Evolutionary conservation across 345 rosid species (phyloP), one percentile per base, ranked within the genome.

Genomic region (Alliaria petiolata): DNA sequence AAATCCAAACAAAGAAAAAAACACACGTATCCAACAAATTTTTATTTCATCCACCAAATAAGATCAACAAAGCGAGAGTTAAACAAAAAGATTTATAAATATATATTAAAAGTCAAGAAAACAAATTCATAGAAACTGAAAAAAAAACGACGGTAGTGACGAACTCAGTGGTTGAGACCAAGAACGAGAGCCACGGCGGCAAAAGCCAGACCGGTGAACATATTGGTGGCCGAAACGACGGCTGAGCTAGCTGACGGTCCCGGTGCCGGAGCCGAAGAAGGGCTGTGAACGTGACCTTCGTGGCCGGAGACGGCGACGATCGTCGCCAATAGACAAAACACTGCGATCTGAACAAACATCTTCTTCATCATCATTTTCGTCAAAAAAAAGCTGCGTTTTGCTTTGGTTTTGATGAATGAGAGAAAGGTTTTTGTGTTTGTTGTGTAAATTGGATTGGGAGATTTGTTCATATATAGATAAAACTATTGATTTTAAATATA

Each of bases 311-410:
- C 79, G 28, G 47, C 69, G 10, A 34, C 74, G 11, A 75, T 67
- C 6, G 68, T 67, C 19, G 73, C 78, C 49, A 74, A 59, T 16
- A 75, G 43, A 53, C 74, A 75, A 68, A 68, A 20, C 50, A 75
- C 5, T 26, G 74, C 58, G 58, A 68, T 75, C 43, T 75, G 79
- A 67, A 75, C 65, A 62, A 67, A 62, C 79, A 75, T 61, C 28
- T 75, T 75, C 74, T 52, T 75, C 79, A 43, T 75, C 74, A 51
- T 75, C 66, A 65, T 58, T 28, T 11, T 66, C 12, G 14, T 47
- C 5, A 19, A 9, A 12, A 15, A 47, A 12, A 17, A 3, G 15
- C 8, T 47, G 8, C 1, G 67, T 58, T 58, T 66, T 51, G 53
- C 4, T 61, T 75, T 15, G 33, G 16, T 61, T n/a, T 51, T 53